A percentile compares a stretch with the other conserved stretches of the same genome.
These are phyloP conservation scores for Fusarium nanum DNA, from an alignment of 2,329 filamentous ascomycete genomes.

Conservation along the genomic window DNA sequence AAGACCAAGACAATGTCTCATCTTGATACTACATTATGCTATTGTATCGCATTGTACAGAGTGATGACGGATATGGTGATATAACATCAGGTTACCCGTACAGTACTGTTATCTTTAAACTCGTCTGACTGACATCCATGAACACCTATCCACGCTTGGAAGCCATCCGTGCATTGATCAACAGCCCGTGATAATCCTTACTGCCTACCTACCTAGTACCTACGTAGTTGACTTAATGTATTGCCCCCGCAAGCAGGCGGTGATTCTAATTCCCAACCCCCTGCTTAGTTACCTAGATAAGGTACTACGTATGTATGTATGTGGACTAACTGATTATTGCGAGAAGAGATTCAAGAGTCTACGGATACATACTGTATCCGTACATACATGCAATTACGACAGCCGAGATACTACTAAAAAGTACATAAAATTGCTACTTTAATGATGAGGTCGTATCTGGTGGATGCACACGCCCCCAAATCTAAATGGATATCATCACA, in stretches of 20 bases:
- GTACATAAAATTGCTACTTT: neutral
- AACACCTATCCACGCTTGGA: neutral
- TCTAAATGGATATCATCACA: neutral
- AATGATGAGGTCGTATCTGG: slow-evolving; percentile 22
- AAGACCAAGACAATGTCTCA: slow-evolving; percentile 20
- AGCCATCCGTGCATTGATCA: slow-evolving; percentile 30
- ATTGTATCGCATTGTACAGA: neutral
- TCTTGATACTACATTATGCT: neutral
- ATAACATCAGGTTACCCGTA: neutral
- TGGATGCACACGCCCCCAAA: slow-evolving; percentile 7
- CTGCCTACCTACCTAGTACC: neutral
- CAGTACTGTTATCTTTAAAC: neutral
- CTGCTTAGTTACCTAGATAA: neutral
- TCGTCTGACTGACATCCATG: neutral
- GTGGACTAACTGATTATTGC: neutral
- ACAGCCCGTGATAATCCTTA: slow-evolving; percentile 20
- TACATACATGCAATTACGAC: neutral
- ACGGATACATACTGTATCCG: neutral
- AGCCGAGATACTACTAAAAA: slow-evolving; percentile 14
- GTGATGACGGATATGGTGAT: neutral
- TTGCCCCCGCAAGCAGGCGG: slow-evolving; percentile 11
- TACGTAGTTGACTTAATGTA: neutral
- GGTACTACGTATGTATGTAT: neutral
- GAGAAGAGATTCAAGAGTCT: slow-evolving; percentile 6
- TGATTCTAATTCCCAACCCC: slow-evolving; percentile 9